Evolutionary conservation across 2,329 filamentous ascomycete genomes (phyloP), one percentile per base, ranked within the genome.

Genomic region (Xylaria sp.): DNA sequence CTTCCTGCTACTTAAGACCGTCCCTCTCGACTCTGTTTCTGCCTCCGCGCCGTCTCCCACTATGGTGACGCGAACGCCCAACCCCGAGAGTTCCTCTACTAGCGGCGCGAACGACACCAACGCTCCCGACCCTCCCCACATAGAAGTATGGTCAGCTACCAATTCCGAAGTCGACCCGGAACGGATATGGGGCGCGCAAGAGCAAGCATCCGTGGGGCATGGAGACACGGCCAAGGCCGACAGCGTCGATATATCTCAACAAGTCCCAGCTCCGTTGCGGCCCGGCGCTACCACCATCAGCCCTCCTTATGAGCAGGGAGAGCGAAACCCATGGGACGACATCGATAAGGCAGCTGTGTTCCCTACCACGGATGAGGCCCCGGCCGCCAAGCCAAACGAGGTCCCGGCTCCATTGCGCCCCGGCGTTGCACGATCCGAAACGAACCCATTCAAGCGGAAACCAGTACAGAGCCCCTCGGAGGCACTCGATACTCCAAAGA

Each of bases 361-460:
- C 17, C 64, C 68, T 20, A 45, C 61, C 31, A 55, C 50, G 5
- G 38, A 56, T 25, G 69, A 71, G 20, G 20, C 73, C 3, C 68
- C 64, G 20, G 58, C 66, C 33, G 61, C 65, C 29, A 70, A 73
- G 17, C 60, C 68, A 17, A 65, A 73, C n/a, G 68, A 73, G n/a
- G 73, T 78, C 29, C 79, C 78, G 2, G 72, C 71, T 15, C 67
- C 75, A 7, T 69, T 81, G 42, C 72, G 74, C 50, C 79, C 77
- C 0, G 77, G 76, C 62, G 67, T 74, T 22, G 76, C 73, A 9
- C 77, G 77, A 42, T 71, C 74, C 29, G 80, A 84, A 63, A 86
- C 85, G 22, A 88, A 88, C 60, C 86, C 86, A 0, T 88, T 88
- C 73, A 84, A 84, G 67, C 82, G 84, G 63, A 85, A 85, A 69